Base-by-base conservation (phyloP, 2,329 filamentous ascomycete genomes). In the Diatrype stigma region DNA sequence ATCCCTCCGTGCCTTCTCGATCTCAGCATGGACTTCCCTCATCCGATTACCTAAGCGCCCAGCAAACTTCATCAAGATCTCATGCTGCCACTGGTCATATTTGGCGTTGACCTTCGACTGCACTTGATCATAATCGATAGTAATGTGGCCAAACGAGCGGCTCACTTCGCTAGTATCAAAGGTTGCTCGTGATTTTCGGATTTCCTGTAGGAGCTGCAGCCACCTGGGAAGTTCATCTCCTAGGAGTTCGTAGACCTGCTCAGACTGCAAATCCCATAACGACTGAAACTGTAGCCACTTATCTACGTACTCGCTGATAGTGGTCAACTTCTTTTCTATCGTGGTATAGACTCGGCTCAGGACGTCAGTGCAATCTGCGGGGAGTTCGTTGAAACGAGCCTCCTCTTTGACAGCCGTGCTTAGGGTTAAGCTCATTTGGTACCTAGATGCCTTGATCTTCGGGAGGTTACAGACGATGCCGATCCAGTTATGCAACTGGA, bases 271-370 rank as follows among this genome's bases (percentile, higher is more conserved):
- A 74, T 99, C 94, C 94, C 94, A 99, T 1, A 99, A 80, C 6
- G 93, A 97, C 70, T 99, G 94, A 72, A 97, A 99, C 62, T 96
- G 94, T 44, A 99, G 78, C 94, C 94, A 99, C 70, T 97, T 95
- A 67, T 96, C 91, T 10, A 99, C 90, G 60, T 99, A 99, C 3
- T 79, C 78, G 35, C 88, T 83, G 30, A 97, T 90, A 42, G 88
- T 85, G 16, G 80, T 77, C 4, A 99, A 74, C 70, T 94, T 96
- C 57, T 82, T 83, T 69, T 97, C 92, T 10, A 99, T 82, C 0
- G 87, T 85, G 32, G 80, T 79, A 66, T 97, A 96, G 1, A 96
- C 92, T 53, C 86, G 81, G 44, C 85, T 81, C 19, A 99, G 79
- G 51, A 88, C 82, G 45, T 86, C 81, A 19, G 91, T 89, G 69